Percentiles rank a stretch among this genome's conserved stretches.
These are phyloP conservation scores for Phaeosphaeria sp. DNA, from an alignment of 2,329 filamentous ascomycete species.

Conservation along the genomic window DNA sequence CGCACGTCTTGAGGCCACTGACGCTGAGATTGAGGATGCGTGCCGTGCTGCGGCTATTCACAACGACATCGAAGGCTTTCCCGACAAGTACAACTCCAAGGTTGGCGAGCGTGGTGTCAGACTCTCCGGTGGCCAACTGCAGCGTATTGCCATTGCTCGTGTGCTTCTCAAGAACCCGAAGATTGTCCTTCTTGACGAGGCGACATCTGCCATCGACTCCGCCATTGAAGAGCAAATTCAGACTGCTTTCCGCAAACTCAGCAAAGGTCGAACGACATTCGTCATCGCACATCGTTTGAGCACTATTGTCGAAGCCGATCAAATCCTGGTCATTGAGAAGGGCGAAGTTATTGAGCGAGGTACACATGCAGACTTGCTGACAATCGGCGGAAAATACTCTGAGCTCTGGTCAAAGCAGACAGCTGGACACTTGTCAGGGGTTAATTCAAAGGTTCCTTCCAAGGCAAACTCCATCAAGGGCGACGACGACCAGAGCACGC, in stretches of 20 bases:
- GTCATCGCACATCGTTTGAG: constrained; percentile 81
- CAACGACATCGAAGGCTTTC: constrained; percentile 67
- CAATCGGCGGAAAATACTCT: constrained; percentile 73
- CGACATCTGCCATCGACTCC: constrained; percentile 85
- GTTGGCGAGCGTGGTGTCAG: constrained; percentile 50
- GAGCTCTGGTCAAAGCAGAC: constrained; percentile 91
- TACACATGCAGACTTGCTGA: constrained; percentile 78
- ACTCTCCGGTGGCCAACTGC: constrained; percentile 70
- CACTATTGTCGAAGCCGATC: constrained; percentile 84
- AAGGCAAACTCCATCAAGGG: constrained; percentile 23
- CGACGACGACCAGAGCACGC: constrained; percentile 8
- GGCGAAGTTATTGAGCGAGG: constrained; percentile 80
- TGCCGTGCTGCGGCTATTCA: constrained; percentile 69
- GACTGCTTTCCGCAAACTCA: constrained; percentile 64
- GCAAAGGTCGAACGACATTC: constrained; percentile 69
- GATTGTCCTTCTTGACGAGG: constrained; percentile 84
- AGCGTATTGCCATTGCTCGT: constrained; percentile 72
- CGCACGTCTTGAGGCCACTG: constrained; percentile 65
- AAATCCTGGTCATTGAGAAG: constrained; percentile 78
- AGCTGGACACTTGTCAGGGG: constrained; percentile 29
- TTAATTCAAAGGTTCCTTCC: constrained; percentile 21
- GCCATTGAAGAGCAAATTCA: constrained; percentile 72
- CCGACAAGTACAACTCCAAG: constrained; percentile 50
- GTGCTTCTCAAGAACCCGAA: constrained; percentile 82
- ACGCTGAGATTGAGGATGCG: constrained; percentile 65